phyloP scores from a whole-genome alignment of 306 rosid genomes.

The Hylodesmum podocarpum region DNA sequence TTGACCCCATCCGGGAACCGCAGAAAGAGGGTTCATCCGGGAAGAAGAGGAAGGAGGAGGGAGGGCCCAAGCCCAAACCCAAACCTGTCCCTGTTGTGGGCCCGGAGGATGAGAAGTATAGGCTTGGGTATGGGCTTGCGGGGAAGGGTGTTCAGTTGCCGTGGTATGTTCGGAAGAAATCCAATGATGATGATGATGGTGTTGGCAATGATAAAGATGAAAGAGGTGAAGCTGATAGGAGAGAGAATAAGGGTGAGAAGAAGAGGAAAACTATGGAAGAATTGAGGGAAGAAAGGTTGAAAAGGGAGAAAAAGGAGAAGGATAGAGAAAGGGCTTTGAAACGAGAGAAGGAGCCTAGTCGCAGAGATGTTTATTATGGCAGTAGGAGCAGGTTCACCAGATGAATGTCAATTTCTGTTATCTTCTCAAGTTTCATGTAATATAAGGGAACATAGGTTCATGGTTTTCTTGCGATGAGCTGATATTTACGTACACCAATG shows the following conservation, averaged over 20 bases:
- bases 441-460: neutral
- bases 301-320: conserved; percentile 79
- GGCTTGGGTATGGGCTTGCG: conserved; percentile 83
- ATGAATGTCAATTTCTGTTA: conserved; percentile 28
- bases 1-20: conserved; percentile 56
- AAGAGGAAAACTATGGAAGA: conserved; percentile 76
- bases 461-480: neutral
- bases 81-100: conserved; percentile 41
- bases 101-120: conserved; percentile 85
- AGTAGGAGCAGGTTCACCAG: conserved; percentile 45
- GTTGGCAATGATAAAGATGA: neutral
- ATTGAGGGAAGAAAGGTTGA: conserved; percentile 74
- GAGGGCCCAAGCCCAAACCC: conserved; percentile 28
- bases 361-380: conserved; percentile 26
- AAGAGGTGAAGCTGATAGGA: conserved; percentile 2
- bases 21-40: conserved; percentile 34
- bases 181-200: conserved; percentile 15
- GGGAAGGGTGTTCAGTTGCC: conserved; percentile 89
- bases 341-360: conserved; percentile 34
- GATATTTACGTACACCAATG: neutral
- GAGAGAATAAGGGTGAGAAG: conserved; percentile 32
- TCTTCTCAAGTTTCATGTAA: neutral
- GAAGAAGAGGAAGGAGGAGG: conserved; percentile 71
- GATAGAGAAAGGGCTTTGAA: conserved; percentile 68
- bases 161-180: conserved; percentile 72